These are phyloP conservation scores for Hymenoscyphus fraxineus DNA, from an alignment of 2,329 filamentous ascomycete species.

Conservation along the genomic window DNA sequence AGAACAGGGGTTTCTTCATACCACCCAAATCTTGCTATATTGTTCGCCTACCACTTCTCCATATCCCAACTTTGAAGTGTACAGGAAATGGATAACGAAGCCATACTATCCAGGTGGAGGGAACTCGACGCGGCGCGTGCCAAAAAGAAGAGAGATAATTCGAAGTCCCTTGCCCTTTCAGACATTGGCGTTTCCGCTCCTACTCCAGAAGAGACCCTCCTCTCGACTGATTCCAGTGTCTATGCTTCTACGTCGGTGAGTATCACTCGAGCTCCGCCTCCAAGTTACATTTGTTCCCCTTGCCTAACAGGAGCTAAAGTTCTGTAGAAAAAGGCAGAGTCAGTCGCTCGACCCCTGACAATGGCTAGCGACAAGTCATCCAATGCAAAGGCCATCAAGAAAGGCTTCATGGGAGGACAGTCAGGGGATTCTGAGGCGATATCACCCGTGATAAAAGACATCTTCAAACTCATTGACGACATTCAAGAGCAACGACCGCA, in stretches of 20 bases:
- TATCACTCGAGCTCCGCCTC: background rate
- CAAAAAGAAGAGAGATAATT: background rate
- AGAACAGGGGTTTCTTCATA: no score
- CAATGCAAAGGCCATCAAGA: background rate
- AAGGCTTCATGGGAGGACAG: background rate
- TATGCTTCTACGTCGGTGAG: background rate
- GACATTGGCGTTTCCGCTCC: background rate
- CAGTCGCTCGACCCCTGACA: background rate
- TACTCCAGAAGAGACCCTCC: background rate
- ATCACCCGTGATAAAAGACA: background rate
- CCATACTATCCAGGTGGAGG: background rate
- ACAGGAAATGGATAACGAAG: background rate
- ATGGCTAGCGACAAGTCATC: background rate
- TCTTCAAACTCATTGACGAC: background rate
- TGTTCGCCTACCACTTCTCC: no score
- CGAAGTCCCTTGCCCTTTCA: background rate
- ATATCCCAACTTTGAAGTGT: background rate
- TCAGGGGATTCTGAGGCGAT: background rate
- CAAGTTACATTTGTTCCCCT: background rate
- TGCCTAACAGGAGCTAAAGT: background rate
- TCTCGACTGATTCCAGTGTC: background rate
- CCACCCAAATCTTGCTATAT: no score
- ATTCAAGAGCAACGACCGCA: background rate
- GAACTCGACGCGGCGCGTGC: background rate
- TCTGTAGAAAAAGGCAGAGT: background rate